Conservation (phyloP, 257 asterid genomes). For the Fraxinus cuspidata region DNA sequence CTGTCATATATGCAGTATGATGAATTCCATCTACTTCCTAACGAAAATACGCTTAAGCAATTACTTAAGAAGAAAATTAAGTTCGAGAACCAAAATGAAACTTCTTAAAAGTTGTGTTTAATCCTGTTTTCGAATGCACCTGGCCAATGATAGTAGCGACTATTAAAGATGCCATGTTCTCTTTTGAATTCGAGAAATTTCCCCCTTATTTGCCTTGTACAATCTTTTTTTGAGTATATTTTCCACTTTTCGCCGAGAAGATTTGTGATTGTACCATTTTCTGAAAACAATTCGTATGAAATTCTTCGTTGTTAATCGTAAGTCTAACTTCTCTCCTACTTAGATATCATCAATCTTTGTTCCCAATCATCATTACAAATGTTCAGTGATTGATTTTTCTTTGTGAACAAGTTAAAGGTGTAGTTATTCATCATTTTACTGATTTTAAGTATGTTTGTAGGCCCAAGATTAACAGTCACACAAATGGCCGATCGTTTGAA, state of each 20-base stretch:
- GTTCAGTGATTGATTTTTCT: neutral
- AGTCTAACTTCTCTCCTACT: neutral
- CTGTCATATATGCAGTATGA: no score
- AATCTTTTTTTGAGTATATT: neutral
- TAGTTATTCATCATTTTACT: neutral
- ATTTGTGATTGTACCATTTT: neutral
- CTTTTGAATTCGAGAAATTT: no score
- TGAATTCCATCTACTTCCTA: no score
- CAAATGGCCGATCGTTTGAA: slow-evolving; percentile 38
- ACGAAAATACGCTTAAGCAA: no score
- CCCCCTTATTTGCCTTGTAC: neutral
- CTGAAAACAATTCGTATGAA: neutral
- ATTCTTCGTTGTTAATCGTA: neutral
- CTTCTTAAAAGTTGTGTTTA: no score
- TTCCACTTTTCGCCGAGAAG: neutral
- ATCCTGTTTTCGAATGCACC: no score
- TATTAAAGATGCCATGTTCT: no score
- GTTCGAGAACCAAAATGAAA: no score
- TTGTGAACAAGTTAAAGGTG: neutral
- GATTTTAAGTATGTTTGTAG: neutral
- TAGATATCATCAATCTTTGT: neutral
- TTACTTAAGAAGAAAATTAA: no score
- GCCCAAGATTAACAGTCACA: slow-evolving; percentile 26
- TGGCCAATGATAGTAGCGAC: no score
- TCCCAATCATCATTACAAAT: neutral